These are phyloP conservation scores for Setomelanomma holmii DNA, from an alignment of 2,329 filamentous ascomycete species.

Conservation along the genomic window DNA sequence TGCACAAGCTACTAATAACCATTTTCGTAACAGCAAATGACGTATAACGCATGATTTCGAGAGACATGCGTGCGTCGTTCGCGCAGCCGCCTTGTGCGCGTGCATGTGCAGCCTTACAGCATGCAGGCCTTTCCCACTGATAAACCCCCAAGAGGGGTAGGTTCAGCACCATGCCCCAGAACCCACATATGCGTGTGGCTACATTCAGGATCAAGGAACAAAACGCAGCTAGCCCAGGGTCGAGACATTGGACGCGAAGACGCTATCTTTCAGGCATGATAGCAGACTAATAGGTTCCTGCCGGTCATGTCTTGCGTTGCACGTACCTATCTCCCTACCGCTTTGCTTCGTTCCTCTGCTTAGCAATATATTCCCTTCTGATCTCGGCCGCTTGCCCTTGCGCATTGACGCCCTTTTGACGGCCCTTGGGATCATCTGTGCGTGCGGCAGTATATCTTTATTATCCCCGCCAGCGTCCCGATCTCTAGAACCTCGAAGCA, in stretches of 20 bases:
- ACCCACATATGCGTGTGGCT: conserved; percentile 46
- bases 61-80: too few species aligned
- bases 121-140: too few species aligned
- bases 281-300: conserved; percentile 46
- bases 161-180: too few species aligned
- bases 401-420: conserved; percentile 8
- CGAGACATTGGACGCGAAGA: conserved; percentile 29
- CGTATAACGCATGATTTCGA: too few species aligned
- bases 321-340: conserved; percentile 27
- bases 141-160: too few species aligned
- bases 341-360: conserved; percentile 16
- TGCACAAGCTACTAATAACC: too few species aligned
- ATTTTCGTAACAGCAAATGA: too few species aligned
- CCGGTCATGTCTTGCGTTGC: conserved; percentile 38
- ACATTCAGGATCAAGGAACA: conserved; percentile 38
- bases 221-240: conserved; percentile 36
- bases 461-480: conserved; percentile 30
- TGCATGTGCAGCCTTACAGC: too few species aligned
- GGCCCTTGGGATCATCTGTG: conserved; percentile 33
- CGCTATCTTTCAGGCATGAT: conserved; percentile 43
- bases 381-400: conserved; percentile 13
- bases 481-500: conserved; percentile 28
- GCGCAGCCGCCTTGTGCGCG: too few species aligned
- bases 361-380: conserved; percentile 21
- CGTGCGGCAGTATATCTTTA: conserved; percentile 29